Percentiles rank a stretch among this genome's conserved stretches.
These are phyloP conservation scores for Cutaneotrichosporon sp. DNA, from an alignment of 1,284 basidiomycete species.

Conservation along the genomic window DNA sequence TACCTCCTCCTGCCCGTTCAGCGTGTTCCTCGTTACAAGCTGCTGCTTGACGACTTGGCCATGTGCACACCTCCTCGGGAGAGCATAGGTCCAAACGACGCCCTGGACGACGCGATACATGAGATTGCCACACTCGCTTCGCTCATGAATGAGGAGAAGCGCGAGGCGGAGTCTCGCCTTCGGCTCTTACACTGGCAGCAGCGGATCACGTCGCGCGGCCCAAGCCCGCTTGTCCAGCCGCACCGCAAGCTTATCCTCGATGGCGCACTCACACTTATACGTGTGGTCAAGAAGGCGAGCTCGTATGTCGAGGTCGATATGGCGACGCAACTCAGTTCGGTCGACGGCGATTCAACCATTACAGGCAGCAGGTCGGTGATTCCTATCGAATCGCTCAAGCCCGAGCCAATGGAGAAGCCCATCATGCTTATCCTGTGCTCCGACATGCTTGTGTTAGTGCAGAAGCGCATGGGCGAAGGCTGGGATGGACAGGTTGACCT, in stretches of 20 bases:
- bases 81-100: slow-evolving; percentile 60
- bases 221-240: slow-evolving; percentile 93
- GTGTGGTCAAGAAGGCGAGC: slow-evolving; percentile 81
- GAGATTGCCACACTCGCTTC: slow-evolving; percentile 83
- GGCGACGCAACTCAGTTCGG: slow-evolving; percentile 23
- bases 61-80: slow-evolving; percentile 75
- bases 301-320: slow-evolving; percentile 68
- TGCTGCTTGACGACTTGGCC: slow-evolving; percentile 82
- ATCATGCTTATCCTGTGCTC: slow-evolving; percentile 54
- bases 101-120: slow-evolving; percentile 74
- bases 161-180: slow-evolving; percentile 81
- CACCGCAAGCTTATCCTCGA: slow-evolving; percentile 91
- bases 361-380: slow-evolving; percentile 58
- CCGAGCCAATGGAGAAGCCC: slow-evolving; percentile 42
- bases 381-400: slow-evolving; percentile 78
- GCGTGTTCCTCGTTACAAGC: slow-evolving; percentile 88
- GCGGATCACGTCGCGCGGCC: slow-evolving; percentile 82
- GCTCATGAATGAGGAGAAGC: slow-evolving; percentile 95
- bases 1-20: slow-evolving; percentile 94
- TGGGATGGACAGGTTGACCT: slow-evolving; percentile 69
- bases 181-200: slow-evolving; percentile 87
- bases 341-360: slow-evolving; percentile 41
- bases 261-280: slow-evolving; percentile 71
- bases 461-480: slow-evolving; percentile 68
- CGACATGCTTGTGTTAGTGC: slow-evolving; percentile 80